Conservation (phyloP, 306 rosid genomes). For the barrel medic (Medicago truncatula) region MtrunA17r5.0-ANR NC_053049.1:32517001-32517500, state of each 20-base stretch:
- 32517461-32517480: background rate
- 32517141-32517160: slow-evolving; percentile 55
- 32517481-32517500: background rate
- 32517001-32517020: slow-evolving; percentile 52
- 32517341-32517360: slow-evolving; percentile 64
- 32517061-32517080: background rate
- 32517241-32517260: slow-evolving; percentile 43
- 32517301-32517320: slow-evolving; percentile 12
- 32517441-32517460: slow-evolving; percentile 3
- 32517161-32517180: slow-evolving; percentile 48
- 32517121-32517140: slow-evolving; percentile 46
- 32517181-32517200: slow-evolving; percentile 44
- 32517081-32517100: slow-evolving; percentile 9
- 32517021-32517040: background rate
- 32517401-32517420: slow-evolving; percentile 59
- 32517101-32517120: slow-evolving; percentile 15
- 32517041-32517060: slow-evolving; percentile 4
- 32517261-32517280: slow-evolving; percentile 52
- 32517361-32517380: slow-evolving; percentile 27
- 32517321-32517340: slow-evolving; percentile 67
- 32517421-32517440: slow-evolving; percentile 72
- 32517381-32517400: slow-evolving; percentile 52
- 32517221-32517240: slow-evolving; percentile 70
- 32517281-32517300: slow-evolving; percentile 37
- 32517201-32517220: slow-evolving; percentile 53